phyloP scores from a whole-genome alignment of 345 rosid genomes.

The Kandelia obovata region DNA sequence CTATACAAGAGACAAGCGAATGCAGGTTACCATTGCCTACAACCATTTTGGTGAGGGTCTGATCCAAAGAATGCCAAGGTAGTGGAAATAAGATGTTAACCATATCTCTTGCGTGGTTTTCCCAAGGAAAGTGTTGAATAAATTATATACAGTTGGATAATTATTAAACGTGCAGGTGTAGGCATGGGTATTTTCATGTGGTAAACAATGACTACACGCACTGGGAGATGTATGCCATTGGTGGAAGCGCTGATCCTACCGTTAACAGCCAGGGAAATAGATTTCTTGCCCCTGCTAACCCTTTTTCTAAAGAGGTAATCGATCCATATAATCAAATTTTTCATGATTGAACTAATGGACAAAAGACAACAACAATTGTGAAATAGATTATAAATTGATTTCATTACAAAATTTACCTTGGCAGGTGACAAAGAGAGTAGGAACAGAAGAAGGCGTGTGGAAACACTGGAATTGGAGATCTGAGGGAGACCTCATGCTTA shows the following conservation, averaged over 20 bases:
- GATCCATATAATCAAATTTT: neutral
- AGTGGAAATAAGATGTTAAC: neutral
- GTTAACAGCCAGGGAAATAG: slow-evolving; percentile 29
- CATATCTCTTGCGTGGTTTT: neutral
- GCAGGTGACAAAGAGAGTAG: slow-evolving; percentile 29
- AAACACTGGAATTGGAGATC: slow-evolving; percentile 28
- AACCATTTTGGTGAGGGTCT: slow-evolving; percentile 31
- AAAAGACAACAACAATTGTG: neutral
- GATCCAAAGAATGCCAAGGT: slow-evolving; percentile 32
- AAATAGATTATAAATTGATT: neutral
- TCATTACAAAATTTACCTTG: neutral
- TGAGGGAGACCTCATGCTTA: slow-evolving; percentile 23
- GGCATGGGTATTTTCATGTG: slow-evolving; percentile 29
- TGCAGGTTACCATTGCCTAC: slow-evolving; percentile 31
- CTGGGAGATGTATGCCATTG: slow-evolving; percentile 31
- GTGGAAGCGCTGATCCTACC: slow-evolving; percentile 26
- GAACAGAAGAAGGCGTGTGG: neutral
- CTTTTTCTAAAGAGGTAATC: slow-evolving; percentile 22
- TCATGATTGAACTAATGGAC: too few relatives aligned
- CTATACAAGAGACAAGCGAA: slow-evolving; percentile 22
- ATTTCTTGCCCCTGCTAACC: slow-evolving; percentile 22
- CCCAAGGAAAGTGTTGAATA: neutral
- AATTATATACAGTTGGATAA: neutral
- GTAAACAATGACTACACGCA: slow-evolving; percentile 30
- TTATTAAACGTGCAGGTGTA: slow-evolving; percentile 15